Base-by-base conservation (phyloP, 2,329 filamentous ascomycete genomes). In the Beauveria asiatica region DNA sequence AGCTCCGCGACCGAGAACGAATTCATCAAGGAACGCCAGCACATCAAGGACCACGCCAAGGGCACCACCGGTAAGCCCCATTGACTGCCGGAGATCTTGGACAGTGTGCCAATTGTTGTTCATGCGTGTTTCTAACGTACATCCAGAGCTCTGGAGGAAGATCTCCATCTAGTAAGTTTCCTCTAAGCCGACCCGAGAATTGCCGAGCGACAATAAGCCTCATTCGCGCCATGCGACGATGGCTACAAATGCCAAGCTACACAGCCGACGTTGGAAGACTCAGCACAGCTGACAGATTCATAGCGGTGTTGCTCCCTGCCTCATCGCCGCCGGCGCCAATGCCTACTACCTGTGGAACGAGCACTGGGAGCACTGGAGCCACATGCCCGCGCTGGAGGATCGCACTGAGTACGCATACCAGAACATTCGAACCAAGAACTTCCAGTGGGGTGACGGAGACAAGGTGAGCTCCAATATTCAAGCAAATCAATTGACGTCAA, bases 391-490 rank as follows among this genome's bases (percentile, higher is more conserved):
- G 66, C 81, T 93, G 68, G 91, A 96, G 81, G 94, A 99, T 80
- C 88, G 90, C 72, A 78, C 83, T 70, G 90, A 97, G 81, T 99
- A 97, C 79, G 80, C 92, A 62, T 99, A 96, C 86, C 90, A 96
- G 85, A 99, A 99, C 83, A 89, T 99, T 76, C 89, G 94, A 74
- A 84, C 85, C 75, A 97, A 94, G 87, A 97, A 96, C 85, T 99
- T 78, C 83, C 86, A 85, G 72, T 99, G 89, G 89, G 92, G 93
- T 67, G 82, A 97, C 73, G 94, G 94, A 73, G 94, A 99, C 80
- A 94, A 97, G 89, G 89, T 91, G 60, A 72, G 74, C 62, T 39
- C 33, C 16, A 10, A 41, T 13, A 30, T 27, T 61, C 17, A 5
- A 5, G 37, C 37, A 13, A 61, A 46, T 23, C 37, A 45, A 42